Evolutionary conservation across 169 alveolate species (phyloP).

Genomic region (Eimeria necatrix): DNA sequence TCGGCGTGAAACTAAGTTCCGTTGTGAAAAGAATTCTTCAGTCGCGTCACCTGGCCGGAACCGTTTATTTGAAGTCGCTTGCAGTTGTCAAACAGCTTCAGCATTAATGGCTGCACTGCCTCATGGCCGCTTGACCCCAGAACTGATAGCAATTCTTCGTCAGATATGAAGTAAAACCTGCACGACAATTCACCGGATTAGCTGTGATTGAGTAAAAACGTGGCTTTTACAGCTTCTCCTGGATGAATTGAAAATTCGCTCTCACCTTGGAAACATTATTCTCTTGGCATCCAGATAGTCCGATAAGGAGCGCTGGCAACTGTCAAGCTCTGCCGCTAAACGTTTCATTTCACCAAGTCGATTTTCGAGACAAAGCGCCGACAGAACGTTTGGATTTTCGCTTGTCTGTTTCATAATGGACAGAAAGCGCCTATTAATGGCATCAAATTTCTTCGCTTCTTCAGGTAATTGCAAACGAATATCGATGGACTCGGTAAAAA

Average conservation of each 20-base stretch:
- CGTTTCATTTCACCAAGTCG: constrained; percentile 91
- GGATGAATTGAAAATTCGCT: neutral
- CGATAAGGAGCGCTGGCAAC: constrained; percentile 92
- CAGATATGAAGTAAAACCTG: constrained; percentile 95
- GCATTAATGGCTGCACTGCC: constrained; percentile 95
- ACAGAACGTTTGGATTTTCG: constrained; percentile 91
- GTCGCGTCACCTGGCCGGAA: constrained; percentile 46
- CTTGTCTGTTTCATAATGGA: constrained; percentile 92
- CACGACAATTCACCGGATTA: neutral
- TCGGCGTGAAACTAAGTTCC: no score
- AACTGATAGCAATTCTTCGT: constrained; percentile 96
- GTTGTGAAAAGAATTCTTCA: neutral
- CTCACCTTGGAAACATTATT: constrained; percentile 90
- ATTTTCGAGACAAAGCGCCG: constrained; percentile 91
- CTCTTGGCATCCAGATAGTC: constrained; percentile 96
- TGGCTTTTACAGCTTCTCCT: neutral
- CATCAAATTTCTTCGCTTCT: constrained; percentile 95
- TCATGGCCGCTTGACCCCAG: constrained; percentile 94
- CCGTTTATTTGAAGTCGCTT: constrained; percentile 86
- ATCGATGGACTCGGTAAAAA: constrained; percentile 96
- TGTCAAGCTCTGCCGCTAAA: constrained; percentile 92
- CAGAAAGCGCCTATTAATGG: constrained; percentile 90
- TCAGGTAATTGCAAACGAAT: constrained; percentile 95
- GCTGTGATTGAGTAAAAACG: neutral
- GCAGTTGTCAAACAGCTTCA: constrained; percentile 97